A percentile compares a stretch with the other conserved stretches of the same genome.
Evolutionary conservation across 139 green algal species (phyloP).

Genomic region (Chlorella sp.): DNA sequence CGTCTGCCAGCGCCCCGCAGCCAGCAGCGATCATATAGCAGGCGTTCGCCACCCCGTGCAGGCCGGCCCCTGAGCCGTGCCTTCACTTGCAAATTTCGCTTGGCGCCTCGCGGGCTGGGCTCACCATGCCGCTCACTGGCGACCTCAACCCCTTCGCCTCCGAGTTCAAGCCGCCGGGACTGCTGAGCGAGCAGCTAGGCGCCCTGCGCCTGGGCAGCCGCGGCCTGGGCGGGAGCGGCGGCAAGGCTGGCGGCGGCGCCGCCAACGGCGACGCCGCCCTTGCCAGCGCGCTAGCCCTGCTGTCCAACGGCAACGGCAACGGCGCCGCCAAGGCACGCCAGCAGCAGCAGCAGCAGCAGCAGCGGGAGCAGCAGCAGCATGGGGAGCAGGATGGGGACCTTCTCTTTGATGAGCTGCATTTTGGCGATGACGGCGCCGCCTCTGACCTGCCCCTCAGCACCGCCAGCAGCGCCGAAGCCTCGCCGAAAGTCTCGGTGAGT

Average conservation of each 20-base stretch:
- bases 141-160: slow-evolving; percentile 6
- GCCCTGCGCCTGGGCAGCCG: neutral
- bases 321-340: neutral
- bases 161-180: slow-evolving; percentile 8
- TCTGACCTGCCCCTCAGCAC: neutral
- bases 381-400: slow-evolving; percentile 25
- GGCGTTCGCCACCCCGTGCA: neutral
- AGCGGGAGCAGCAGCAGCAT: neutral
- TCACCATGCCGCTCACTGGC: neutral
- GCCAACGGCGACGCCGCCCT: neutral
- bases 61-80: too few relatives aligned
- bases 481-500: slow-evolving; percentile 22
- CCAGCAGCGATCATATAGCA: neutral
- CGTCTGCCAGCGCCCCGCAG: too few relatives aligned
- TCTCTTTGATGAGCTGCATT: slow-evolving; percentile 39
- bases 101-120: neutral
- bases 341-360: neutral
- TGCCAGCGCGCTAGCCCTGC: neutral
- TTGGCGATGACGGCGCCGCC: neutral
- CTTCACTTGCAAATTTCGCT: neutral
- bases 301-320: neutral
- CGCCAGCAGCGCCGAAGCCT: slow-evolving; percentile 26
- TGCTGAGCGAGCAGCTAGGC: neutral
- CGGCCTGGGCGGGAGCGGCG: neutral
- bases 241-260: neutral